A percentile compares a stretch with the other conserved stretches of the same genome.
These are phyloP conservation scores for Candida awuae DNA, from an alignment of 805 yeast genomes.

Conservation along the genomic window DNA sequence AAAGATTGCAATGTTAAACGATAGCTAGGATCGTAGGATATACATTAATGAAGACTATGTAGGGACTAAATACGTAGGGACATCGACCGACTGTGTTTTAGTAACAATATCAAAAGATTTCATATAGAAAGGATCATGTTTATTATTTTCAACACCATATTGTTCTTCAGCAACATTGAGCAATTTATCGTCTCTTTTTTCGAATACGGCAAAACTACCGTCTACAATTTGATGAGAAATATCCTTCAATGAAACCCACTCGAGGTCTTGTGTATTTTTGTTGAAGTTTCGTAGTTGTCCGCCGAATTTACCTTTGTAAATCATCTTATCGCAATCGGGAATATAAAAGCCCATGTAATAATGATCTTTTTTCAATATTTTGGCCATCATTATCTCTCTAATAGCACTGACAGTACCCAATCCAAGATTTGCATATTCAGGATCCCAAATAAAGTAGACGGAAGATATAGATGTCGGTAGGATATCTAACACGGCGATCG, in stretches of 20 bases:
- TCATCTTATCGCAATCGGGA: conserved; percentile 75
- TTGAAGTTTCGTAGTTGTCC: conserved; percentile 60
- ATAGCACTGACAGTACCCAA: conserved; percentile 74
- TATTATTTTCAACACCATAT: conserved; percentile 27
- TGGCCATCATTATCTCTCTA: conserved; percentile 53
- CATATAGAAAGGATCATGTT: not conserved
- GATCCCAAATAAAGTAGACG: conserved; percentile 85
- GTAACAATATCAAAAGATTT: not conserved
- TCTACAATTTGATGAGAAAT: conserved; percentile 8
- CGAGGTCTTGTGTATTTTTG: conserved; percentile 3
- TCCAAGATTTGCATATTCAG: conserved; percentile 59
- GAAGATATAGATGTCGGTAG: conserved; percentile 72
- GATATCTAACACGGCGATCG: conserved; percentile 69
- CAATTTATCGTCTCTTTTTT: conserved; percentile 1
- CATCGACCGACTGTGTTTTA: not conserved
- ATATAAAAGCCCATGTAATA: conserved; percentile 79
- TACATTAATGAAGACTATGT: no score
- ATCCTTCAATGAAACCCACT: conserved; percentile 13
- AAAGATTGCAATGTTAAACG: no score
- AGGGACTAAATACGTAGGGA: no score
- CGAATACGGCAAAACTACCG: conserved; percentile 9
- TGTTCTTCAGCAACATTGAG: conserved; percentile 29
- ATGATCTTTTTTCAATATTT: conserved; percentile 39
- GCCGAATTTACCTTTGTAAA: conserved; percentile 70
- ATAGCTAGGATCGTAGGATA: no score